Evolutionary conservation across 2,329 filamentous ascomycete genomes (phyloP).

Genomic region (Fusarium chaquense): DNA sequence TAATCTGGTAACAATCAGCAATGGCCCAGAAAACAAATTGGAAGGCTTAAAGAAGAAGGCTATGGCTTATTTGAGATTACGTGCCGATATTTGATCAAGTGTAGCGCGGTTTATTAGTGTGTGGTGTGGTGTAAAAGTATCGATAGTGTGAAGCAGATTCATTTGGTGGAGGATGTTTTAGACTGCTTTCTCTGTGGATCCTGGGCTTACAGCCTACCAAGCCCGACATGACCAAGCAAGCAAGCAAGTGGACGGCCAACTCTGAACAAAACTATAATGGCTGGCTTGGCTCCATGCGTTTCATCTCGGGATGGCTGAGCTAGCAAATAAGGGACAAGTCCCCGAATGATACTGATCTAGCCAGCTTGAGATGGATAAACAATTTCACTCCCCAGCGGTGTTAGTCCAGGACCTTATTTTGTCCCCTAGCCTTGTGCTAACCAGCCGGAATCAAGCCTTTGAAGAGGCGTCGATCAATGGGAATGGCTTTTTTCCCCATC

Average conservation of each 20-base stretch:
- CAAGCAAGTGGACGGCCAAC: background rate
- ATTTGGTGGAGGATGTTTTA: constrained; percentile 35
- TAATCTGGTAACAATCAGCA: constrained; percentile 6
- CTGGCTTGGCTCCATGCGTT: constrained; percentile 7
- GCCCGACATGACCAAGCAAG: constrained; percentile 5
- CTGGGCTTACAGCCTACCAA: constrained; percentile 12
- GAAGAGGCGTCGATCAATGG: constrained; percentile 11
- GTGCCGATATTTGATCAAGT: constrained; percentile 29
- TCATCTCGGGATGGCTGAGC: constrained; percentile 17
- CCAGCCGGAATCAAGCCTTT: constrained; percentile 16
- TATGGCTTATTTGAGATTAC: constrained; percentile 25
- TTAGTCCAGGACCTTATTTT: constrained; percentile 20
- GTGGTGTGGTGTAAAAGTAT: constrained; percentile 13
- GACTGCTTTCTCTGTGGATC: constrained; percentile 24
- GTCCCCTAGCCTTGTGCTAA: constrained; percentile 3
- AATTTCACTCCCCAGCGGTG: background rate
- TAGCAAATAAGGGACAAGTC: constrained; percentile 17
- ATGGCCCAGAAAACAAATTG: constrained; percentile 22
- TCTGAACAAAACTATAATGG: background rate
- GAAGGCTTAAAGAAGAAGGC: constrained; percentile 9
- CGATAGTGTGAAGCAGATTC: constrained; percentile 30
- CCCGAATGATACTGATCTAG: constrained; percentile 2
- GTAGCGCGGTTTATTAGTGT: constrained; percentile 20
- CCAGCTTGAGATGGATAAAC: background rate
- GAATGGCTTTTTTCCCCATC: background rate